Conservation (phyloP, 2,329 filamentous ascomycete species). For the Drechmeria coniospora region DNA sequence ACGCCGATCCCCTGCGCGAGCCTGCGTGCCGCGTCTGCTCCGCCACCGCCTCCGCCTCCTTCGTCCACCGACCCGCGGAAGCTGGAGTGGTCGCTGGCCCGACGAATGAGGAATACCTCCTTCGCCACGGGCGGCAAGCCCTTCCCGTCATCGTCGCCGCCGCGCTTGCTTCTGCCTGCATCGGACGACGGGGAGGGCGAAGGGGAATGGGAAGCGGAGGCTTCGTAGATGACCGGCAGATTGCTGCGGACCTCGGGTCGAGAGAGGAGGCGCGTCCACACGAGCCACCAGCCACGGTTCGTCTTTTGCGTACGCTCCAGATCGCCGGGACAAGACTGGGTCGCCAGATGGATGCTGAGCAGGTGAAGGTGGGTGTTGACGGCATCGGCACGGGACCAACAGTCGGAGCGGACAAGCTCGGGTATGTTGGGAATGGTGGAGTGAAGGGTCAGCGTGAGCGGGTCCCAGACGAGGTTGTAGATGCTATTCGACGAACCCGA, state of each 20-base stretch:
- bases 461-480: slow-evolving; percentile 49
- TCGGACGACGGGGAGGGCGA: too few relatives aligned
- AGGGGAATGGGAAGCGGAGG: too few relatives aligned
- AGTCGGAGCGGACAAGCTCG: slow-evolving; percentile 19
- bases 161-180: slow-evolving; percentile 1
- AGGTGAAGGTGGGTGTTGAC: slow-evolving; percentile 50
- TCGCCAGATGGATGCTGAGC: slow-evolving; percentile 36
- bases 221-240: slow-evolving; percentile 13
- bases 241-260: slow-evolving; percentile 11
- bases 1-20: slow-evolving; percentile 61
- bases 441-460: slow-evolving; percentile 36
- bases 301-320: slow-evolving; percentile 51
- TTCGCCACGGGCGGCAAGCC: slow-evolving; percentile 22
- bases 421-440: slow-evolving; percentile 55
- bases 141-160: slow-evolving; percentile 3
- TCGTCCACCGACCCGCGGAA: slow-evolving; percentile 20
- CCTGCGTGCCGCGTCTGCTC: slow-evolving; percentile 41
- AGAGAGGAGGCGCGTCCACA: slow-evolving; percentile 44
- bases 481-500: slow-evolving; percentile 18
- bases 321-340: slow-evolving; percentile 26
- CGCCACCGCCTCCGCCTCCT: slow-evolving; percentile 26
- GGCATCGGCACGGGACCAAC: slow-evolving; percentile 47
- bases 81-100: slow-evolving; percentile 39
- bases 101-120: slow-evolving; percentile 46
- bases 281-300: slow-evolving; percentile 52